Evolutionary conservation across 805 yeast genomes (phyloP).

Genomic region (Yarrowia osloensis): DNA sequence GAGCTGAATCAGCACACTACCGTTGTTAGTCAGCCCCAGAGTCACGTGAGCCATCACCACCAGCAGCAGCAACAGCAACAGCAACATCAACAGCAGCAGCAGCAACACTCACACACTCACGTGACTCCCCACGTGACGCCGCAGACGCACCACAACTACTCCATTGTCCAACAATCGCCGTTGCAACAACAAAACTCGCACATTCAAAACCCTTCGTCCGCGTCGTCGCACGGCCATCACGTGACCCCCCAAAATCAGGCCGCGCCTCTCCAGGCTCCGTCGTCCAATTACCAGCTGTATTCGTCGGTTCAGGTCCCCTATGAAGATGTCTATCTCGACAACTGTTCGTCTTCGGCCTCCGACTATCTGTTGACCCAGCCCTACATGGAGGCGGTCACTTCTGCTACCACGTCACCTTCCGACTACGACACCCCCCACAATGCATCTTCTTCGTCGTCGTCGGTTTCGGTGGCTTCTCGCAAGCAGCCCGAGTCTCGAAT

Average conservation of each 20-base stretch:
- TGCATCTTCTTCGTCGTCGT: conserved; percentile 17
- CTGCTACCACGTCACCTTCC: conserved; percentile 5
- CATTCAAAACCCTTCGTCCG: no score
- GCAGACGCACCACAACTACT: neutral
- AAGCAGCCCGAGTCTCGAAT: conserved; percentile 45
- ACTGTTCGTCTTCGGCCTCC: neutral
- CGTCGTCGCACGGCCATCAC: neutral
- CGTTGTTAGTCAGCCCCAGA: neutral
- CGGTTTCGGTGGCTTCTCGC: neutral
- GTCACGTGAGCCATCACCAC: neutral
- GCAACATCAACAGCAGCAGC: neutral
- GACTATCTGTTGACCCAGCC: conserved; percentile 14
- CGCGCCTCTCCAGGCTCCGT: neutral
- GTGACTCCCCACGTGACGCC: conserved; percentile 2
- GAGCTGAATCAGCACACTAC: neutral
- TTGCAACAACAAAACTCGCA: neutral
- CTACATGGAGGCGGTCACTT: conserved; percentile 2
- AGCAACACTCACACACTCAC: neutral
- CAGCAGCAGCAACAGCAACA: neutral
- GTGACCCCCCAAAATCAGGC: neutral
- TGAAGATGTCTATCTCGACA: conserved; percentile 9
- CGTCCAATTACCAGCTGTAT: conserved; percentile 2
- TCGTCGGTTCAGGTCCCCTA: neutral
- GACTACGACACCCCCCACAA: conserved; percentile 25
- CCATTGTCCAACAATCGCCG: neutral